Conservation (phyloP, 2,329 filamentous ascomycete genomes). For the Colletotrichum eremochloae region DNA sequence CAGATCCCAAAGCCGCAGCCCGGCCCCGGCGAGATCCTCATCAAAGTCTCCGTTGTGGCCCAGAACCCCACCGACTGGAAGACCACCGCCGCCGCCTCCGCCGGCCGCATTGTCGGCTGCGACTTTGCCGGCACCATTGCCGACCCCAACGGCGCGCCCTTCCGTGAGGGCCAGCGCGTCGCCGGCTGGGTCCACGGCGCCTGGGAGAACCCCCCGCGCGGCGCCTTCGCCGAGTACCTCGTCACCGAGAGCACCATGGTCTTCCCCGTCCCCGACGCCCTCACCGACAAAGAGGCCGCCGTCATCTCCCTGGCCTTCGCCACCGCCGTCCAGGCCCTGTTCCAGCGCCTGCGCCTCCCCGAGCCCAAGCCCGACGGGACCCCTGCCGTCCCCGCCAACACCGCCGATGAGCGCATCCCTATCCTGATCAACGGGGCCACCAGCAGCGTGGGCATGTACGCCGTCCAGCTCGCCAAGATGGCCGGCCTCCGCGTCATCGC, state of each 20-base stretch:
- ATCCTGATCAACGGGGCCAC: conserved; percentile 48
- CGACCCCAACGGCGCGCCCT: conserved; percentile 48
- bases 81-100: conserved; percentile 28
- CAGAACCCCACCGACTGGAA: conserved; percentile 56
- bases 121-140: conserved; percentile 52
- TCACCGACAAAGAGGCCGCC: conserved; percentile 26
- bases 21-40: conserved; percentile 50
- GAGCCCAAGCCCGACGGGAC: conserved; percentile 10
- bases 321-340: conserved; percentile 34
- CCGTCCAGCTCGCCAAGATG: conserved; percentile 35
- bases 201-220: conserved; percentile 39
- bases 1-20: conserved; percentile 48
- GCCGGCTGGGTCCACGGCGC: conserved; percentile 51
- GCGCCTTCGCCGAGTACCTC: conserved; percentile 39
- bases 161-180: conserved; percentile 50
- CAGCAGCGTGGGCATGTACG: conserved; percentile 43
- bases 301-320: conserved; percentile 35
- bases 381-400: background rate
- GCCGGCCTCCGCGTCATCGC: conserved; percentile 35
- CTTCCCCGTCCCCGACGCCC: conserved; percentile 27
- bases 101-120: conserved; percentile 50
- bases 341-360: conserved; percentile 34
- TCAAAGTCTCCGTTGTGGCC: conserved; percentile 50
- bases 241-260: conserved; percentile 38
- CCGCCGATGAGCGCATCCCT: conserved; percentile 29